Evolutionary conservation across 2,329 filamentous ascomycete genomes (phyloP).

Genomic region (Fusarium subtropicale): DNA sequence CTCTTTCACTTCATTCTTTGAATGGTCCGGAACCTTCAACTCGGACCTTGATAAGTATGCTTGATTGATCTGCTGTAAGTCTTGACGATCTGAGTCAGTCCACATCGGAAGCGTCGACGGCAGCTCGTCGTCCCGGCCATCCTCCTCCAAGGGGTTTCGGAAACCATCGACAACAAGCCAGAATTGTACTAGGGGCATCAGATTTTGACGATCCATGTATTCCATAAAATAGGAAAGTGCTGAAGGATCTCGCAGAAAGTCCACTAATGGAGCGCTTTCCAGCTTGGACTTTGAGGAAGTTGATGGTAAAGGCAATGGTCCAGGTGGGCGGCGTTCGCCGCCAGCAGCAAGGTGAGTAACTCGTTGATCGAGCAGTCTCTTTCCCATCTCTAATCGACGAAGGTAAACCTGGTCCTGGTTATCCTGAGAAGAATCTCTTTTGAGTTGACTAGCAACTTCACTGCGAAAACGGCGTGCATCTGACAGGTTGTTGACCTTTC

Average conservation of each 20-base stretch:
- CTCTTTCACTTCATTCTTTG: conserved; percentile 75
- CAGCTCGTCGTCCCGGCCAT: conserved; percentile 71
- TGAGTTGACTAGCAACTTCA: conserved; percentile 91
- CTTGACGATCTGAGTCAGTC: conserved; percentile 85
- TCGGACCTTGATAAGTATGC: conserved; percentile 87
- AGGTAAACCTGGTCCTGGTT: conserved; percentile 88
- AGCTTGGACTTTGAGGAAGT: conserved; percentile 67
- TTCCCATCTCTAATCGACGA: conserved; percentile 90
- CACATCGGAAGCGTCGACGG: conserved; percentile 74
- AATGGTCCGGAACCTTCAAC: conserved; percentile 78
- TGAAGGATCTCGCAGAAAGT: conserved; percentile 89
- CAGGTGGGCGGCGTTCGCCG: conserved; percentile 60
- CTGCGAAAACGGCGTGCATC: conserved; percentile 93
- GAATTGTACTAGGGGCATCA: conserved; percentile 94
- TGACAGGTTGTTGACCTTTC: conserved; percentile 89
- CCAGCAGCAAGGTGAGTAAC: conserved; percentile 83
- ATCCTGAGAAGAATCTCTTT: conserved; percentile 82
- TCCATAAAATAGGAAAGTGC: conserved; percentile 99
- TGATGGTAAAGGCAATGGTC: conserved; percentile 38
- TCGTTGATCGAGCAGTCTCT: conserved; percentile 88
- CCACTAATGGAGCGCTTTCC: conserved; percentile 80
- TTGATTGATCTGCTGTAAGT: conserved; percentile 91
- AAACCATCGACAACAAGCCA: conserved; percentile 98
- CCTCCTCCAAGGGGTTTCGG: conserved; percentile 90
- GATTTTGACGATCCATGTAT: conserved; percentile 91